These are phyloP conservation scores for Beauveria varroae DNA, from an alignment of 2,329 filamentous ascomycete genomes.

Conservation along the genomic window DNA sequence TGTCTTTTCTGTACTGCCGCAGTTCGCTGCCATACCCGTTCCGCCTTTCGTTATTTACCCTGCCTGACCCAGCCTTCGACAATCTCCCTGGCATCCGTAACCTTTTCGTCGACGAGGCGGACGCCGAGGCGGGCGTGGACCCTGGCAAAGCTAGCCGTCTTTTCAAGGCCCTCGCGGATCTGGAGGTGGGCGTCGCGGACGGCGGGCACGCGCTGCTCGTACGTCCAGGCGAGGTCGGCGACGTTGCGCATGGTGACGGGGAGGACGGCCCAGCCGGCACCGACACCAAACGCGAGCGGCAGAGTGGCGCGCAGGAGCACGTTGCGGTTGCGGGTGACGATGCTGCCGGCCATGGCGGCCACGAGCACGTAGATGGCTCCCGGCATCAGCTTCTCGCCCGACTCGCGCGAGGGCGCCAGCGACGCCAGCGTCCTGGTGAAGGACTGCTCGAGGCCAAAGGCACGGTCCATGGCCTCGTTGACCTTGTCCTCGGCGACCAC, in stretches of 20 bases:
- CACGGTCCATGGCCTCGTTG: conserved; percentile 72
- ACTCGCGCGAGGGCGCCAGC: conserved; percentile 77
- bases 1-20: not conserved
- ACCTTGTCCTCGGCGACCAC: conserved; percentile 70
- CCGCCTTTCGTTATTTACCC: conserved; percentile 54
- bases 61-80: conserved; percentile 89
- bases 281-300: conserved; percentile 72
- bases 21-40: conserved; percentile 12
- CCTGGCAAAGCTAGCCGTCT: conserved; percentile 65
- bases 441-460: conserved; percentile 77
- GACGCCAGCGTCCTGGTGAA: conserved; percentile 86
- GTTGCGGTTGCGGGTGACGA: conserved; percentile 81
- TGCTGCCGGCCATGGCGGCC: conserved; percentile 88
- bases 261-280: conserved; percentile 75
- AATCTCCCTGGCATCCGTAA: conserved; percentile 64
- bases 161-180: conserved; percentile 59
- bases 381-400: conserved; percentile 82
- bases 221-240: conserved; percentile 78
- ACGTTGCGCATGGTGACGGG: conserved; percentile 89
- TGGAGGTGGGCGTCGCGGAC: conserved; percentile 74
- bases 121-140: conserved; percentile 65
- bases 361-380: conserved; percentile 89
- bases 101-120: conserved; percentile 71
- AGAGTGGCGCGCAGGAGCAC: conserved; percentile 70
- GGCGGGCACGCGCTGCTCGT: conserved; percentile 81